A percentile compares a stretch with the other conserved stretches of the same genome.
Conservation (phyloP, 2,329 filamentous ascomycete species). For the Neonectria faginata region DNA sequence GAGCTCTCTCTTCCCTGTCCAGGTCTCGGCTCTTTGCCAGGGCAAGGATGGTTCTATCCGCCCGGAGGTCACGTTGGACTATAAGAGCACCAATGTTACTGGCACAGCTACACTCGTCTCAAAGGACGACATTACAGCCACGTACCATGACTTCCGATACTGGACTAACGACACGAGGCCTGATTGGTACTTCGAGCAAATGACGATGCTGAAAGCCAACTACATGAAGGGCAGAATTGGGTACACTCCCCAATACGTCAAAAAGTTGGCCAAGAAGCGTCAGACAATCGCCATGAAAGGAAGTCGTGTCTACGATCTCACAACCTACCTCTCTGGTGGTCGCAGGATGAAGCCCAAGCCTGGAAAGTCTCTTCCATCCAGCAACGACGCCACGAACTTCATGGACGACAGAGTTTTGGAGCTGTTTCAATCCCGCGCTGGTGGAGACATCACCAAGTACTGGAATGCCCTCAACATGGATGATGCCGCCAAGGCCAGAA, state of each 20-base stretch:
- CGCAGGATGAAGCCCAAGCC: slow-evolving; percentile 70
- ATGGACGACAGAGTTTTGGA: slow-evolving; percentile 77
- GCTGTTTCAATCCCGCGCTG: slow-evolving; percentile 81
- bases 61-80: slow-evolving; percentile 84
- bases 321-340: slow-evolving; percentile 82
- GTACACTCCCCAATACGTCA: slow-evolving; percentile 82
- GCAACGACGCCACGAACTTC: slow-evolving; percentile 74
- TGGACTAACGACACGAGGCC: slow-evolving; percentile 84
- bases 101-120: slow-evolving; percentile 74
- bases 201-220: slow-evolving; percentile 79
- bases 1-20: slow-evolving; percentile 90
- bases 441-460: slow-evolving; percentile 83
- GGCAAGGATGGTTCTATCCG: slow-evolving; percentile 76
- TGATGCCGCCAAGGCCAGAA: slow-evolving; percentile 67
- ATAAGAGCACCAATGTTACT: slow-evolving; percentile 79
- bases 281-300: slow-evolving; percentile 83
- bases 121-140: slow-evolving; percentile 75
- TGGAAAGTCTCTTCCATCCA: slow-evolving; percentile 61
- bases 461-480: slow-evolving; percentile 79
- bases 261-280: slow-evolving; percentile 72
- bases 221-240: slow-evolving; percentile 91
- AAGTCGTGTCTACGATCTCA: slow-evolving; percentile 87
- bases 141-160: slow-evolving; percentile 93
- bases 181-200: slow-evolving; percentile 94
- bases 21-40: slow-evolving; percentile 91